Percentiles rank a stretch among this genome's conserved stretches.
Evolutionary conservation across 768 basidiomycete species (phyloP).

Genomic region (Psilocybe cyanescens): DNA sequence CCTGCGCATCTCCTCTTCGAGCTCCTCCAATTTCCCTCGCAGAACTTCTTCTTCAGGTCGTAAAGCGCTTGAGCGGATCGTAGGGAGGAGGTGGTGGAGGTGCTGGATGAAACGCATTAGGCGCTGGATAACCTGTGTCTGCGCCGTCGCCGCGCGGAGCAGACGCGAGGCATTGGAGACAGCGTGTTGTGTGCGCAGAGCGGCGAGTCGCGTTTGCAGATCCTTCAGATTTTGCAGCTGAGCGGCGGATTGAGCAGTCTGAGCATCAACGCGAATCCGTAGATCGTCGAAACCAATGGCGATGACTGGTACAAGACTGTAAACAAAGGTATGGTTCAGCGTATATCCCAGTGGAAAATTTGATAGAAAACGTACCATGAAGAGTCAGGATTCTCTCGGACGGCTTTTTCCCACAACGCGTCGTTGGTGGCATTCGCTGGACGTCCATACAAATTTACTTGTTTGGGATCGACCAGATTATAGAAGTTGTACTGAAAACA

Average conservation of each 20-base stretch:
- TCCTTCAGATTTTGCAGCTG: constrained; percentile 78
- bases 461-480: constrained; percentile 75
- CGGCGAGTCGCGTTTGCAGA: constrained; percentile 63
- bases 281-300: constrained; percentile 85
- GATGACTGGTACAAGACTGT: constrained; percentile 77
- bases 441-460: constrained; percentile 68
- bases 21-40: constrained; percentile 69
- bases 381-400: constrained; percentile 81
- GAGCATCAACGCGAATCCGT: constrained; percentile 77
- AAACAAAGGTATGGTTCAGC: neutral
- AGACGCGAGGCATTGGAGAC: constrained; percentile 72
- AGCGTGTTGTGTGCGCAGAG: constrained; percentile 63
- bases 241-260: constrained; percentile 62
- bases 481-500: constrained; percentile 75
- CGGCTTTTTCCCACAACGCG: constrained; percentile 76
- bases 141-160: constrained; percentile 60
- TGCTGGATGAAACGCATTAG: constrained; percentile 74
- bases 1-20: constrained; percentile 71
- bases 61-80: constrained; percentile 74
- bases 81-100: constrained; percentile 78
- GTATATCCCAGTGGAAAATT: neutral
- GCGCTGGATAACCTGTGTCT: constrained; percentile 73
- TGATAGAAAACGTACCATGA: constrained; percentile 57
- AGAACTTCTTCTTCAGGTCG: constrained; percentile 82
- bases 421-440: constrained; percentile 77